These are phyloP conservation scores for Colletotrichum sp. DNA, from an alignment of 2,329 filamentous ascomycete species.

Conservation along the genomic window DNA sequence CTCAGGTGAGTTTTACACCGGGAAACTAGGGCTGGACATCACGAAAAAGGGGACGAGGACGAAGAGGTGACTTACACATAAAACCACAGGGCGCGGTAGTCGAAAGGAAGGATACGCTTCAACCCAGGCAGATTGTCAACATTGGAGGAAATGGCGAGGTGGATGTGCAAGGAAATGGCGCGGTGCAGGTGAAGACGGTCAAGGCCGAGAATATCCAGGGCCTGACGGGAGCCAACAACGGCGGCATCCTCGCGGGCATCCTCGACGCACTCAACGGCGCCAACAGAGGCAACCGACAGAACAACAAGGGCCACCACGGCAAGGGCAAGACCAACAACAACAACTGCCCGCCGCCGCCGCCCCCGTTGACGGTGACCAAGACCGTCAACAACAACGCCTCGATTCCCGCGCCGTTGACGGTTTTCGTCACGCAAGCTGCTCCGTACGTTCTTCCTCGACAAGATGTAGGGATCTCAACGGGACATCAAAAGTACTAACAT, in stretches of 20 bases:
- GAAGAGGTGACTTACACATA: background rate
- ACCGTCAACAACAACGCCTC: constrained; percentile 11
- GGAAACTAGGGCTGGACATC: background rate
- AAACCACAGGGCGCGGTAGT: constrained; percentile 15
- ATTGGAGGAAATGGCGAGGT: constrained; percentile 1
- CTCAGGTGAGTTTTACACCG: constrained; percentile 20
- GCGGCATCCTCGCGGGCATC: constrained; percentile 16
- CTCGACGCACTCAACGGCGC: constrained; percentile 18
- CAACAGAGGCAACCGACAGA: constrained; percentile 8
- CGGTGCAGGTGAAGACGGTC: constrained; percentile 10
- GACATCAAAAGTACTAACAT: background rate
- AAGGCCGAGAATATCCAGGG: background rate
- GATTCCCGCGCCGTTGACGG: constrained; percentile 5
- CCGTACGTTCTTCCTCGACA: background rate
- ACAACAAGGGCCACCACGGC: background rate
- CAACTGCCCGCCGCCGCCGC: background rate
- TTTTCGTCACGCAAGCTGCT: constrained; percentile 14
- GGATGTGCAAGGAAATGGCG: constrained; percentile 7
- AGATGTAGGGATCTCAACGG: background rate
- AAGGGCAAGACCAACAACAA: constrained; percentile 8
- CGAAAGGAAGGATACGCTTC: background rate
- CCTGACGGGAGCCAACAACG: background rate
- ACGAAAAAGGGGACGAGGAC: background rate
- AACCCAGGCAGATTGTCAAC: constrained; percentile 12
- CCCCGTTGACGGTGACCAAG: constrained; percentile 8